Evolutionary conservation across 768 basidiomycete genomes (phyloP).

Genomic region (Psilocybe cubensis): DNA sequence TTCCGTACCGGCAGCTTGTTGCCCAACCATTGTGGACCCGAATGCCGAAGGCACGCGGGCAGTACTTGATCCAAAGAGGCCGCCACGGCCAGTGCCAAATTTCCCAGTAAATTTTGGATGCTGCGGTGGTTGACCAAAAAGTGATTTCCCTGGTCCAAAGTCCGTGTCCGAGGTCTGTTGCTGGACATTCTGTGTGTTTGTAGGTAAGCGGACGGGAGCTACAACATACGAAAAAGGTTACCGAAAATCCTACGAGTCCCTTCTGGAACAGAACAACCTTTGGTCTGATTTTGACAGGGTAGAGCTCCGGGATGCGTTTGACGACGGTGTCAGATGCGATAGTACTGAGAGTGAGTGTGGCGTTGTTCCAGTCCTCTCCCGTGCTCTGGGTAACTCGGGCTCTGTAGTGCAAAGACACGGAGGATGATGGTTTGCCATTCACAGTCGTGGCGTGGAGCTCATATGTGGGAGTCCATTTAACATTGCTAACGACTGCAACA

Average conservation of each 20-base stretch:
- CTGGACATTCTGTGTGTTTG: not conserved
- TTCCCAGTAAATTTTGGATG: conserved; percentile 16
- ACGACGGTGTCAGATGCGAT: conserved; percentile 37
- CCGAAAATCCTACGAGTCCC: not conserved
- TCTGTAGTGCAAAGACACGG: conserved; percentile 56
- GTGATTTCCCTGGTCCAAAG: not conserved
- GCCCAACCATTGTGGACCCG: too few species aligned
- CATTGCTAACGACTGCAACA: conserved; percentile 50
- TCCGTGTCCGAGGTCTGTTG: not conserved
- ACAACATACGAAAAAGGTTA: not conserved
- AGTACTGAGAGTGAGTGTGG: conserved; percentile 56
- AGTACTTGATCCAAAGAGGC: not conserved
- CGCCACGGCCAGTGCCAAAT: not conserved
- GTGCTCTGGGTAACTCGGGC: conserved; percentile 56
- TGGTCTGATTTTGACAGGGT: conserved; percentile 33
- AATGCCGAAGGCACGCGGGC: too few species aligned
- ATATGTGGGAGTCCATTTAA: conserved; percentile 57
- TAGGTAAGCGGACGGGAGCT: not conserved
- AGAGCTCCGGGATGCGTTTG: conserved; percentile 38
- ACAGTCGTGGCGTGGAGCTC: conserved; percentile 58
- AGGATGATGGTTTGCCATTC: conserved; percentile 44
- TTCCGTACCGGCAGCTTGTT: too few species aligned
- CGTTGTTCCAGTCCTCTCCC: conserved; percentile 63
- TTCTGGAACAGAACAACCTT: not conserved
- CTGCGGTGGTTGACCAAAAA: conserved; percentile 9